Base-by-base conservation (phyloP, 768 basidiomycete genomes). In the Boletus sp. region DNA sequence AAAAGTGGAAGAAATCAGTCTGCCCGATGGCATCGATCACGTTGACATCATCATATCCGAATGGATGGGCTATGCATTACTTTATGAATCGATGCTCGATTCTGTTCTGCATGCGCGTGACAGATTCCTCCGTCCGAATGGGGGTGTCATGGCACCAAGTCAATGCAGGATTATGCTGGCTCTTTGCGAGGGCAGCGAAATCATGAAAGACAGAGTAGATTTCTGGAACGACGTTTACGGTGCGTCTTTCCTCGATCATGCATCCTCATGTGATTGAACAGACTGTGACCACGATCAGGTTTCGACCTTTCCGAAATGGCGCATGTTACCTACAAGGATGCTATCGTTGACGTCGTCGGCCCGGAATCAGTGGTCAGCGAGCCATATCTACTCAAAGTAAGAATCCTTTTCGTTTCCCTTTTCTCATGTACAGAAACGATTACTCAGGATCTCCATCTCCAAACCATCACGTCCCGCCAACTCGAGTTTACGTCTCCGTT, bases 31-130 rank as follows among this genome's bases (percentile, higher is more conserved):
- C 51, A 75, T 88, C 48, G 76, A 81, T 10, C 78, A 91, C 51
- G 96, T 98, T 24, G 96, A 99, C 70, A 83, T 99, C 57, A 94
- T 99, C 71, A 78, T 98, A 50, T 95, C 93, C 5, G 96, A 99
- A 73, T 98, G 96, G 96, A 98, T 98, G 96, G 94, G 87, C 15
- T 93, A 92, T 66, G 88, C 87, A 1, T 77, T 93, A 24, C 80
- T 98, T 20, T 98, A 98, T 72, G 96, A 99, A 73, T 92, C 90
- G 42, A 98, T 99, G 96, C 82, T 98, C 35, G 96, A 98, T 71
- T 96, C 94, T 2, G 96, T 99, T 17, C 77, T 99, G 18, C 75
- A 77, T 58, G 96, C 96, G 0, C 82, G 96, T 17, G 94, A 98
- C 71, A 81, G 88, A 20, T 98, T 93, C 75, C 78, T 98, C 33